Conservation (phyloP, 805 yeast species). For the Wickerhamiella domercqiae region DNA sequence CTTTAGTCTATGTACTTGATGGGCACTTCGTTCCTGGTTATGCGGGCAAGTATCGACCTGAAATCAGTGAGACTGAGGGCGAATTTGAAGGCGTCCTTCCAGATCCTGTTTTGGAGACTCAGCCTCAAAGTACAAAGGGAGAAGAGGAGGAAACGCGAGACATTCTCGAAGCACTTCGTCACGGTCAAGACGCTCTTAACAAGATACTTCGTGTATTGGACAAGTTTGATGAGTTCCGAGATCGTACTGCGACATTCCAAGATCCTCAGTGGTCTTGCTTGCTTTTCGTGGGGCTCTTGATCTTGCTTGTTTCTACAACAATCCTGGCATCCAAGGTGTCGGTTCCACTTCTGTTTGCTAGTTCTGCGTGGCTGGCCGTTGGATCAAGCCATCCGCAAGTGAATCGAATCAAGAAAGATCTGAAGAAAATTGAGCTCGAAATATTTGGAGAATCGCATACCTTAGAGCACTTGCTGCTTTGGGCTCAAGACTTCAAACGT, state of each 20-base stretch:
- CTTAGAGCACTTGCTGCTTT: slow-evolving; percentile 23
- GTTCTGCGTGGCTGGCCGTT: slow-evolving; percentile 41
- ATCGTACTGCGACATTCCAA: slow-evolving; percentile 51
- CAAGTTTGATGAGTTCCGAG: slow-evolving; percentile 37
- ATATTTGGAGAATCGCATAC: slow-evolving; percentile 18
- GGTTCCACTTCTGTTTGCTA: slow-evolving; percentile 44
- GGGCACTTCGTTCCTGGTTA: slow-evolving; percentile 60
- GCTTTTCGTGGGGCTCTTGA: slow-evolving; percentile 30
- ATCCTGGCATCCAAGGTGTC: slow-evolving; percentile 31
- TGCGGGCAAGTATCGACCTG: slow-evolving; percentile 19
- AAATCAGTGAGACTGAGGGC: slow-evolving; percentile 5
- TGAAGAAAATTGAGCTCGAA: slow-evolving; percentile 14
- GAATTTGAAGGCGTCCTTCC: slow-evolving; percentile 3
- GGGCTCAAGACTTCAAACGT: slow-evolving; percentile 21
- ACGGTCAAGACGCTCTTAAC: slow-evolving; percentile 47
- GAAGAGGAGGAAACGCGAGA: slow-evolving; percentile 11
- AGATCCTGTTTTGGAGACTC: slow-evolving; percentile 16
- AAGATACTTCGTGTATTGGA: slow-evolving; percentile 37
- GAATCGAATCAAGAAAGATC: slow-evolving; percentile 19
- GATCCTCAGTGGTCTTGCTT: slow-evolving; percentile 55
- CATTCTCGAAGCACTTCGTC: slow-evolving; percentile 13
- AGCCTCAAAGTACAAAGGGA: slow-evolving; percentile 4
- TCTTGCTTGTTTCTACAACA: slow-evolving; percentile 21
- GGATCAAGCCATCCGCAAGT: slow-evolving; percentile 46
- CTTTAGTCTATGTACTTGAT: slow-evolving; percentile 38